Base-by-base conservation (phyloP, 1,284 basidiomycete genomes). In the Melanopsichium pennsylvanicum region DNA sequence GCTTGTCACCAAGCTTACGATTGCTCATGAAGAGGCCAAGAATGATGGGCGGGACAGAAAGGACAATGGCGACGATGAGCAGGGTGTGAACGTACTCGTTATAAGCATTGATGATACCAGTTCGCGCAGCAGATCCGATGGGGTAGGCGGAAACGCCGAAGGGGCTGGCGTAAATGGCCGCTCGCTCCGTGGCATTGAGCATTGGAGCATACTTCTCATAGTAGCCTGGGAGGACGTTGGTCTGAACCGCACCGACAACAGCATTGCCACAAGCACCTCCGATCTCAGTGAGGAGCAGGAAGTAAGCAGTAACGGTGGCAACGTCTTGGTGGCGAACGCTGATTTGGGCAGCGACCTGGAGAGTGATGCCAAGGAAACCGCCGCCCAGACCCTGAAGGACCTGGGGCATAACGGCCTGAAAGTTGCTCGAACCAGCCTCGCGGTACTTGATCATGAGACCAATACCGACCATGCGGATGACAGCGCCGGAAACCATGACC, bases 391-490 rank as follows among this genome's bases (percentile, higher is more conserved):
- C 79, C 56, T 80, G 75, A 3, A 81, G 58, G 6, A 81, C 58
- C 56, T 81, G 79, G 5, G 73, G 74, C 44, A 77, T 54, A 34
- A 81, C 76, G 3, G 75, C 70, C 47, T 78, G 76, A n/a, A 68
- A 55, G 21, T 63, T 78, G 16, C 70, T 61, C 5, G 78, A 71
- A 25, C 35, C 47, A 23, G 49, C 35, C 18, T 52, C 38, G 18
- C 79, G 75, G 66, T 76, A 81, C 34, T 63, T 60, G 58, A 81
- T 71, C 75, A 80, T 78, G 25, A 81, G 72, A 11, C 79, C 79
- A 29, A 76, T 67, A 16, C 78, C 78, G 22, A 81, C 41, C 45
- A 77, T 49, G 7, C 79, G 75, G 22, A 81, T 69, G 34, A 34
- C 45, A 19, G 74, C 56, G 21, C 78, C 79, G 11, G 46, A 36